These are phyloP conservation scores for Taiwanofungus camphoratus DNA, from an alignment of 1,284 basidiomycete species.

Conservation along the genomic window DNA sequence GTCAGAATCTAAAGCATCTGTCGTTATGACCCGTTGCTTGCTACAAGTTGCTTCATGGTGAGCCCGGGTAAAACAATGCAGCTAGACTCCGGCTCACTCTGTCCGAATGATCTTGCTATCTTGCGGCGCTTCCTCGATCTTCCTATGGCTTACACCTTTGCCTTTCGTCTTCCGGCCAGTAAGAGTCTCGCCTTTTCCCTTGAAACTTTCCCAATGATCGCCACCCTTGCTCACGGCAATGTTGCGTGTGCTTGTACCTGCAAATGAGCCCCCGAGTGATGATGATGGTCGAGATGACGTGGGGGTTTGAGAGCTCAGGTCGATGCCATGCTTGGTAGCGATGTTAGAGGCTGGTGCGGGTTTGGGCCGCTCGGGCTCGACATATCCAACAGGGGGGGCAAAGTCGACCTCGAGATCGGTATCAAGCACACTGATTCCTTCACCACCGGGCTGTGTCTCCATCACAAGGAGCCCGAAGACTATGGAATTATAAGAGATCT, in stretches of 20 bases:
- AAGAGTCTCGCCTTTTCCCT: constrained; percentile 86
- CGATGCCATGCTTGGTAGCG: constrained; percentile 96
- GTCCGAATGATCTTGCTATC: constrained; percentile 86
- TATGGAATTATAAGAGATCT: constrained; percentile 89
- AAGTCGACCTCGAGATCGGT: constrained; percentile 95
- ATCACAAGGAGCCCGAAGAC: constrained; percentile 95
- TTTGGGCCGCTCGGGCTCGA: constrained; percentile 87
- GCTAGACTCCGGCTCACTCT: constrained; percentile 53
- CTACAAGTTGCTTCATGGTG: constrained; percentile 36
- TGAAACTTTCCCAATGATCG: constrained; percentile 88
- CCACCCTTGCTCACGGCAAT: constrained; percentile 64
- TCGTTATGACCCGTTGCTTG: constrained; percentile 81
- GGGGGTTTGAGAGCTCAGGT: constrained; percentile 76
- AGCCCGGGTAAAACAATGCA: neutral
- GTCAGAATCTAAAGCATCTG: constrained; percentile 71
- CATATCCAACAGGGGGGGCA: constrained; percentile 71
- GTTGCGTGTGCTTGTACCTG: constrained; percentile 39
- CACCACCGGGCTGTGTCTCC: constrained; percentile 86
- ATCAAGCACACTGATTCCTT: constrained; percentile 88
- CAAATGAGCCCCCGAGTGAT: constrained; percentile 62
- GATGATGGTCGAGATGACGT: constrained; percentile 80
- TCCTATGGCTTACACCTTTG: constrained; percentile 80
- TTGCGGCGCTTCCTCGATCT: constrained; percentile 73
- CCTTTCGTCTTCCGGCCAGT: constrained; percentile 88
- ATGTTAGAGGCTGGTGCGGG: constrained; percentile 84